Evolutionary conservation across 1,284 basidiomycete genomes (phyloP), one percentile per base, ranked within the genome.

Genomic region (Heliocybe sulcata): DNA sequence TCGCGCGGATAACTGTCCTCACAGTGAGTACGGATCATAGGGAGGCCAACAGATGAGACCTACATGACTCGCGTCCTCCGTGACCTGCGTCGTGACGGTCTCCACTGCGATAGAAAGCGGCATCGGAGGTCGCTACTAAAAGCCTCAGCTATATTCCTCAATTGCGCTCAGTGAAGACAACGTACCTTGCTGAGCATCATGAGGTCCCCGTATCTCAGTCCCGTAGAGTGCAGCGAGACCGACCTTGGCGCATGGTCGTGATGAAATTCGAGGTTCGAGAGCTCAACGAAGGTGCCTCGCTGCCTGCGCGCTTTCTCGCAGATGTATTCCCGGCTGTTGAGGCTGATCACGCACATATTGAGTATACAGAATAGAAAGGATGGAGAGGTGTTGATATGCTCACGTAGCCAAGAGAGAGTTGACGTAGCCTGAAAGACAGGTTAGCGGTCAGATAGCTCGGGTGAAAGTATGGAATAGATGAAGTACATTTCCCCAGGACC

Each of bases 401-500:
- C 47, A 64, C 64, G 60, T 56, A 0, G 63, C 64, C 1, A 65
- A 57, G 58, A 66, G 60, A 11, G 63, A 64, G 59, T 66, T 66
- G 35, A 65, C 64, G 35, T 66, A 66, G 56, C 63, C 64, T 66
- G 52, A n/a, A 25, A 35, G n/a, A 27, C 19, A 9, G 11, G 35
- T 19, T 42, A 10, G 29, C 14, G 22, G 12, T 19, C 11, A 33
- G 31, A 26, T n/a, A 20, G n/a, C 6, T 49, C 4, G 22, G 47
- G 14, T 4, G n/a, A 14, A n/a, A 4, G 22, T 9, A 48, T 20
- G 14, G 35, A 45, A 49, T 26, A 16, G 14, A 45, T 9, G 11
- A 58, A 60, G 51, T 52, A 66, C 67, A 63, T 60, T 68, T 69
- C 27, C 67, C 67, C 54, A 69, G 62, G 51, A 67, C 61, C 64